Conservation (phyloP, 2,329 filamentous ascomycete species). For the Phialemonium atrogriseum region DNA sequence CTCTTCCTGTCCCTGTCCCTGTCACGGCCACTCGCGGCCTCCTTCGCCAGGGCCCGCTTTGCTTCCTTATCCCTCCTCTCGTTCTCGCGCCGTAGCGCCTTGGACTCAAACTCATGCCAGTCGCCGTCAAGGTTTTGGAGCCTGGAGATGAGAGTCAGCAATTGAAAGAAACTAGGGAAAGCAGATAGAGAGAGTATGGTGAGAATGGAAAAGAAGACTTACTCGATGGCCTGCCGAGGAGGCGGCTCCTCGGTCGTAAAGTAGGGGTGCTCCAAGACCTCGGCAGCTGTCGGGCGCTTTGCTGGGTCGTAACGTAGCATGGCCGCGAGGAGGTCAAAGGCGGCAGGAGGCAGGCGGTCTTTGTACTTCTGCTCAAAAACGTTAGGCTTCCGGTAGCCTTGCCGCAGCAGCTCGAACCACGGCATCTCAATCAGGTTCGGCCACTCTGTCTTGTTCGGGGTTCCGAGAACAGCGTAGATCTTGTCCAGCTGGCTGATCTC, state of each 20-base stretch:
- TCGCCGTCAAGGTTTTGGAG: slow-evolving; percentile 79
- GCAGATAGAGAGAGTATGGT: background rate
- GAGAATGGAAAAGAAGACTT: slow-evolving; percentile 39
- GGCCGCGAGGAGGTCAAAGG: slow-evolving; percentile 69
- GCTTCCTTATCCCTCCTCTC: slow-evolving; percentile 56
- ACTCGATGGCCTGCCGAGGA: slow-evolving; percentile 73
- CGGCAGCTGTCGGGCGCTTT: slow-evolving; percentile 72
- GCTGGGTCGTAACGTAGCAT: slow-evolving; percentile 90
- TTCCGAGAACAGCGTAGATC: slow-evolving; percentile 89
- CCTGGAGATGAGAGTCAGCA: slow-evolving; percentile 34
- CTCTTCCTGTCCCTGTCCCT: slow-evolving; percentile 30
- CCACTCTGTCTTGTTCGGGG: slow-evolving; percentile 78
- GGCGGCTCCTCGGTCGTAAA: slow-evolving; percentile 75
- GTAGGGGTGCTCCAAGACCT: slow-evolving; percentile 81
- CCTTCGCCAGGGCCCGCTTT: slow-evolving; percentile 34
- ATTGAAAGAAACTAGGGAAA: slow-evolving; percentile 1
- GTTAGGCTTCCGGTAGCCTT: slow-evolving; percentile 62
- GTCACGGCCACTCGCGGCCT: slow-evolving; percentile 17
- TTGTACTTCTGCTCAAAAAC: slow-evolving; percentile 79
- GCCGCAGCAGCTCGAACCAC: slow-evolving; percentile 89
- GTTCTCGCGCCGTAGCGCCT: slow-evolving; percentile 84
- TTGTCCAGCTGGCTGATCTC: slow-evolving; percentile 95
- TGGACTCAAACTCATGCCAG: slow-evolving; percentile 98
- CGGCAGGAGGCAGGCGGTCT: slow-evolving; percentile 66
- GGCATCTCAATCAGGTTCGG: slow-evolving; percentile 86